Evolutionary conservation across 192 early-diverging fungal species (phyloP).

Genomic region (Spizellomyces punctatus): DNA sequence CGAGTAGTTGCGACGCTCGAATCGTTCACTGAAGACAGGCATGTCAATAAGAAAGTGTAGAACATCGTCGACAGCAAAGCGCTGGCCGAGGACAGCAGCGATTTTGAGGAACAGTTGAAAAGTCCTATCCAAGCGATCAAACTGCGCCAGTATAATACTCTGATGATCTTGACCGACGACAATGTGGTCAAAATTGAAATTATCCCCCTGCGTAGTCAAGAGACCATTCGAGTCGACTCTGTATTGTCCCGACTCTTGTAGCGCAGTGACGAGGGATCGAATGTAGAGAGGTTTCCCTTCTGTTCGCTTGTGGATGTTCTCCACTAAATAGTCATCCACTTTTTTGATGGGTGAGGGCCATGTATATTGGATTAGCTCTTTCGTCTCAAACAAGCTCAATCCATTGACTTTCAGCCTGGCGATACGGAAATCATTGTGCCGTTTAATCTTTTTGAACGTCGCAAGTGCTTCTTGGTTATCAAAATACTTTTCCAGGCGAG

Average conservation of each 20-base stretch:
- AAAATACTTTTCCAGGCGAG: conserved; percentile 35
- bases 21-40: conserved; percentile 15
- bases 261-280: conserved; percentile 41
- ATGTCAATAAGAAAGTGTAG: conserved; percentile 42
- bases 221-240: conserved; percentile 33
- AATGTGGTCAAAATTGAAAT: conserved; percentile 54
- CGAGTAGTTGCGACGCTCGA: conserved; percentile 29
- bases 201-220: conserved; percentile 26
- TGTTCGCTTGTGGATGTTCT: conserved; percentile 50
- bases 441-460: conserved; percentile 30
- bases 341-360: conserved; percentile 38
- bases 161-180: conserved; percentile 50
- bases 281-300: conserved; percentile 55
- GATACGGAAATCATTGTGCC: conserved; percentile 25
- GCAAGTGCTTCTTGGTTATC: conserved; percentile 41
- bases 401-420: conserved; percentile 34
- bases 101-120: conserved; percentile 58
- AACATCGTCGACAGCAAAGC: conserved; percentile 54
- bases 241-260: conserved; percentile 53
- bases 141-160: conserved; percentile 52
- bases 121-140: conserved; percentile 53
- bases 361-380: conserved; percentile 37
- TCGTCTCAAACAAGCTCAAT: conserved; percentile 43
- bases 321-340: conserved; percentile 32
- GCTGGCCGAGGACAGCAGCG: conserved; percentile 53